phyloP scores from a whole-genome alignment of 2,329 filamentous ascomycete species.

The Immersiporthe knoxdaviesiana region DNA sequence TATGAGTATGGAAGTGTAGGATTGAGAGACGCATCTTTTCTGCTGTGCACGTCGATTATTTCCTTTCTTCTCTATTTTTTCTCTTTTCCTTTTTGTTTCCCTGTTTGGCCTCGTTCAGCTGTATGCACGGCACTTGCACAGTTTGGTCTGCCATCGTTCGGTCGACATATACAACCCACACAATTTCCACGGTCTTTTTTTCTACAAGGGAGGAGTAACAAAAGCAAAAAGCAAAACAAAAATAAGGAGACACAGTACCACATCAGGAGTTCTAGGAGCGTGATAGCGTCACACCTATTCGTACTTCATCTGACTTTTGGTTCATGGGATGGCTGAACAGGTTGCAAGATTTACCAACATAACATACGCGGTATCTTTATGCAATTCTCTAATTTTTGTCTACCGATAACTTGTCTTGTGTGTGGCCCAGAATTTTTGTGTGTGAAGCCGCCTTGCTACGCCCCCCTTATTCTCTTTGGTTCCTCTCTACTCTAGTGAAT shows the following conservation, averaged over 20 bases:
- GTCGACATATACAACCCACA: constrained; percentile 1
- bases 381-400: constrained; percentile 24
- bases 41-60: constrained; percentile 16
- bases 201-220: constrained; percentile 9
- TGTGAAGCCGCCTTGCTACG: neutral
- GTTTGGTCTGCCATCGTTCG: constrained; percentile 9
- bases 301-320: constrained; percentile 4
- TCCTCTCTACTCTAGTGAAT: neutral
- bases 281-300: constrained; percentile 15
- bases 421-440: neutral
- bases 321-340: constrained; percentile 10
- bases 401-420: constrained; percentile 6
- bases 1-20: constrained; percentile 82
- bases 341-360: constrained; percentile 15
- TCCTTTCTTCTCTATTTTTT: constrained; percentile 17
- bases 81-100: too few species aligned
- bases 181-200: neutral
- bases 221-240: neutral
- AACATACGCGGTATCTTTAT: constrained; percentile 6
- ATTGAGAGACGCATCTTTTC: neutral
- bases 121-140: neutral
- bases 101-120: constrained; percentile 6
- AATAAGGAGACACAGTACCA: constrained; percentile 16
- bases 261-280: constrained; percentile 25
- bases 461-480: too few species aligned